A percentile compares a stretch with the other conserved stretches of the same genome.
These are phyloP conservation scores for Tulasnella sp. DNA, from an alignment of 768 basidiomycete species.

Conservation along the genomic window DNA sequence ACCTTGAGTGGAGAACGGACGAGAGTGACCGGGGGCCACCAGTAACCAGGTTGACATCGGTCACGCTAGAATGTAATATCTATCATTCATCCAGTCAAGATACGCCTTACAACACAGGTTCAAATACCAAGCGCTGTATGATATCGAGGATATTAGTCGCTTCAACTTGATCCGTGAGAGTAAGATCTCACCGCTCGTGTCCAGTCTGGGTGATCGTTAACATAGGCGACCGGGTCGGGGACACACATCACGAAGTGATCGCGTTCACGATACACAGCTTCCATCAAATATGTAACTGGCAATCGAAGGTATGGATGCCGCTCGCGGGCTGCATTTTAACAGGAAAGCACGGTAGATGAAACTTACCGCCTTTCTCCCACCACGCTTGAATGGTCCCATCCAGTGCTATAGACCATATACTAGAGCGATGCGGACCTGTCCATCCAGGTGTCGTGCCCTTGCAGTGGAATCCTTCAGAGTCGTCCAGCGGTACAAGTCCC, in stretches of 20 bases:
- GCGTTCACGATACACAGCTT: background rate
- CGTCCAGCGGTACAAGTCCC: background rate
- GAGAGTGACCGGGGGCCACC: too few relatives aligned
- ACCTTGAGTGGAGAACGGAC: too few relatives aligned
- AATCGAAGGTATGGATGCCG: background rate
- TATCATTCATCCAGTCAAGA: too few relatives aligned
- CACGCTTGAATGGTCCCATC: background rate
- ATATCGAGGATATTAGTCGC: background rate
- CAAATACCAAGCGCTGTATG: background rate
- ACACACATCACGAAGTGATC: background rate
- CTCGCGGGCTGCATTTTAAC: background rate
- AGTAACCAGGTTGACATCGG: too few relatives aligned
- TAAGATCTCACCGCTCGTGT: background rate
- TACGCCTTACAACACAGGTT: background rate
- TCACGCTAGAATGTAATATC: too few relatives aligned
- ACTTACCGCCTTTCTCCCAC: background rate
- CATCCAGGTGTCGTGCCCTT: background rate
- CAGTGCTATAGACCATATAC: background rate
- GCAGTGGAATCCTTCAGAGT: background rate
- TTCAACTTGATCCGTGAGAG: background rate
- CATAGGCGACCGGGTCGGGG: background rate
- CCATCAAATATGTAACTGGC: background rate
- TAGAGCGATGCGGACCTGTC: background rate
- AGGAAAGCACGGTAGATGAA: background rate
- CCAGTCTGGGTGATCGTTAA: background rate